Evolutionary conservation across 2,329 filamentous ascomycete genomes (phyloP).

Genomic region (Domatiomyces catenatus): DNA sequence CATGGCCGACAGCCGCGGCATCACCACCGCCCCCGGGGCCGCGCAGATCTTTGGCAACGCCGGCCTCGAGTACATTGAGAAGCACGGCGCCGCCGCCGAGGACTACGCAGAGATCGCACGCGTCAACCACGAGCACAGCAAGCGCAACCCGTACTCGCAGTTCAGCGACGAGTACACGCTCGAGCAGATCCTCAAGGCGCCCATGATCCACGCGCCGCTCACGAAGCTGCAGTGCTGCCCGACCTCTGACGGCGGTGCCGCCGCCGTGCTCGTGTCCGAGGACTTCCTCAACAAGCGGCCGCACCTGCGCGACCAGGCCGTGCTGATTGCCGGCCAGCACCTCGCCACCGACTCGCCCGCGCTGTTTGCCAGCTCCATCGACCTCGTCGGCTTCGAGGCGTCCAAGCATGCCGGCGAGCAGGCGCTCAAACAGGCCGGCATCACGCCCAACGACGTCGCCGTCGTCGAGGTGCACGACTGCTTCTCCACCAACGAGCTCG

Average conservation of each 20-base stretch:
- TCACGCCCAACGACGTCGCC: conserved; percentile 51
- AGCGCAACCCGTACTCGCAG: conserved; percentile 92
- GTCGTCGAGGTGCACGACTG: conserved; percentile 94
- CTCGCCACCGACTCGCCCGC: conserved; percentile 69
- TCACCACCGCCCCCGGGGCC: conserved; percentile 68
- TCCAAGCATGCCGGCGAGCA: conserved; percentile 50
- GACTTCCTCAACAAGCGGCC: conserved; percentile 73
- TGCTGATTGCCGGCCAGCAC: conserved; percentile 75
- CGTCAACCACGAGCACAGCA: conserved; percentile 82
- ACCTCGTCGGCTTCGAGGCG: conserved; percentile 84
- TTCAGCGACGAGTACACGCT: conserved; percentile 84
- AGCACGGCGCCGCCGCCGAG: conserved; percentile 66
- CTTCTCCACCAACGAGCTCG: conserved; percentile 90
- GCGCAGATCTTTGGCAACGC: conserved; percentile 95
- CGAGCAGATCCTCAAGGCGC: conserved; percentile 60
- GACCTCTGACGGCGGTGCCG: conserved; percentile 81
- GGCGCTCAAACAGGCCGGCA: conserved; percentile 61
- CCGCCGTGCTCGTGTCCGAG: conserved; percentile 77
- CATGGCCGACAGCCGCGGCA: conserved; percentile 67
- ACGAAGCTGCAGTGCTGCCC: conserved; percentile 99
- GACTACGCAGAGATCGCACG: conserved; percentile 93
- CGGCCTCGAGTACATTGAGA: conserved; percentile 86
- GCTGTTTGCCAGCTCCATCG: conserved; percentile 73
- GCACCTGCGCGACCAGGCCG: conserved; percentile 65
- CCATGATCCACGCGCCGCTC: conserved; percentile 70